These are phyloP conservation scores for Geotrichum carabidarum DNA, from an alignment of 1,139 yeast species.

Conservation along the genomic window DNA sequence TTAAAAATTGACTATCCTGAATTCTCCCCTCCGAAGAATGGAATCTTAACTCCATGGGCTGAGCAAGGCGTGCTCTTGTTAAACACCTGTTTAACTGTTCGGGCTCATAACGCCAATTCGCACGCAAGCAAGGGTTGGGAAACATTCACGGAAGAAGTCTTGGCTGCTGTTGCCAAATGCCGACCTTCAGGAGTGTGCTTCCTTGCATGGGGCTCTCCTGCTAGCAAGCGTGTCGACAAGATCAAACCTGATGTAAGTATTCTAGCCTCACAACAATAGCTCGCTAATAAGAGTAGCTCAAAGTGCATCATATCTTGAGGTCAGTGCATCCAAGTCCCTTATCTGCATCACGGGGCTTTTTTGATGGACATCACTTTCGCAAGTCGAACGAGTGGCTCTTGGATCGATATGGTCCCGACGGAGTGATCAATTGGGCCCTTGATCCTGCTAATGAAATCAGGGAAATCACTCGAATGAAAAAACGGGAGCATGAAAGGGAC, in stretches of 20 bases:
- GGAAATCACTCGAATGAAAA: constrained; percentile 33
- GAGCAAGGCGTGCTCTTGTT: constrained; percentile 79
- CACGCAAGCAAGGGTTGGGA: constrained; percentile 96
- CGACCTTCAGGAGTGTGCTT: constrained; percentile 57
- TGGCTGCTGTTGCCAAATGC: constrained; percentile 46
- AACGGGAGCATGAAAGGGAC: background rate
- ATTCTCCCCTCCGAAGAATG: constrained; percentile 55
- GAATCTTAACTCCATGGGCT: constrained; percentile 82
- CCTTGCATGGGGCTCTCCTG: constrained; percentile 94
- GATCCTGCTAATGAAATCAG: constrained; percentile 57
- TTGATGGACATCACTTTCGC: constrained; percentile 63
- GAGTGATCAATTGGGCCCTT: constrained; percentile 62
- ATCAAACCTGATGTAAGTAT: constrained; percentile 35
- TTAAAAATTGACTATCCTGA: constrained; percentile 67
- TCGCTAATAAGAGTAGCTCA: constrained; percentile 16
- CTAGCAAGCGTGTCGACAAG: constrained; percentile 61
- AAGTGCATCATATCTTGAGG: constrained; percentile 47
- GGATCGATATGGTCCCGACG: constrained; percentile 43
- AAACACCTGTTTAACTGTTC: constrained; percentile 86
- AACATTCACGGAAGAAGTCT: constrained; percentile 68
- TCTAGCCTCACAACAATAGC: background rate
- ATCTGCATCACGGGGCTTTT: constrained; percentile 81
- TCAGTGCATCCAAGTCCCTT: constrained; percentile 95
- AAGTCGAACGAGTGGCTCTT: constrained; percentile 70
- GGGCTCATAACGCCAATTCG: constrained; percentile 89